These are phyloP conservation scores for Colletotrichum theobromicola DNA, from an alignment of 2,329 filamentous ascomycete species.

Conservation along the genomic window DNA sequence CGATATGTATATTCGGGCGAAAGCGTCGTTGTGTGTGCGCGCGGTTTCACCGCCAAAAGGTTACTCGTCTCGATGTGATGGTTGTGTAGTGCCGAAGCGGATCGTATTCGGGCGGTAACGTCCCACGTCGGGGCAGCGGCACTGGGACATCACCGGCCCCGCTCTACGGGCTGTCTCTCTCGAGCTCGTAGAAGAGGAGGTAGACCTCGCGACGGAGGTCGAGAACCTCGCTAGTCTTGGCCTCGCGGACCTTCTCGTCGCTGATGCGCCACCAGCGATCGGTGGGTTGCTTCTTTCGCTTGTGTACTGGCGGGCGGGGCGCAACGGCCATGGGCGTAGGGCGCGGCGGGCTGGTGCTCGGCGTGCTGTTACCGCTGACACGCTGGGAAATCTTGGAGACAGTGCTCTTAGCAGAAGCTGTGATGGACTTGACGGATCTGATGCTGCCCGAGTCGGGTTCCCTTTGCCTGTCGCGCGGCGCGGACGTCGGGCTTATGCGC, in stretches of 20 bases:
- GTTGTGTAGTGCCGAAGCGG: constrained; percentile 5
- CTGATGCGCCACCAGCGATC: constrained; percentile 98
- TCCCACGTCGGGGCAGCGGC: not conserved
- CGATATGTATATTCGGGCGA: not conserved
- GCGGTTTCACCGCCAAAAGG: constrained; percentile 2
- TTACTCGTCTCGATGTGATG: not conserved
- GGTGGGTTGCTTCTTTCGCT: constrained; percentile 59
- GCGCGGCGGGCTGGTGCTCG: constrained; percentile 24
- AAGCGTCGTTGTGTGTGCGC: not conserved
- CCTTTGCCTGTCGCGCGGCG: constrained; percentile 38
- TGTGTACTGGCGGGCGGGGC: constrained; percentile 25
- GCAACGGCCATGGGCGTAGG: constrained; percentile 26
- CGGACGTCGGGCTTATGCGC: constrained; percentile 18
- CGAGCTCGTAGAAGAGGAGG: constrained; percentile 92
- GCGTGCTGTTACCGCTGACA: constrained; percentile 24
- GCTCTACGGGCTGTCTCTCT: constrained; percentile 46
- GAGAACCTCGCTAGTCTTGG: constrained; percentile 88
- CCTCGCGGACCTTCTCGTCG: constrained; percentile 94
- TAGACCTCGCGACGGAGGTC: constrained; percentile 97
- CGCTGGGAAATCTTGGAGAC: constrained; percentile 53
- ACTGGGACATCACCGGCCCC: constrained; percentile 20
- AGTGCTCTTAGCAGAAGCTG: constrained; percentile 60
- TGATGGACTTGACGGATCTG: constrained; percentile 62
- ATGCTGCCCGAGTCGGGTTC: constrained; percentile 58
- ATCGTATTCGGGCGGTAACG: constrained; percentile 9